Base-by-base conservation (phyloP, 2,329 filamentous ascomycete genomes). In the Trichoderma simmonsii region DNA sequence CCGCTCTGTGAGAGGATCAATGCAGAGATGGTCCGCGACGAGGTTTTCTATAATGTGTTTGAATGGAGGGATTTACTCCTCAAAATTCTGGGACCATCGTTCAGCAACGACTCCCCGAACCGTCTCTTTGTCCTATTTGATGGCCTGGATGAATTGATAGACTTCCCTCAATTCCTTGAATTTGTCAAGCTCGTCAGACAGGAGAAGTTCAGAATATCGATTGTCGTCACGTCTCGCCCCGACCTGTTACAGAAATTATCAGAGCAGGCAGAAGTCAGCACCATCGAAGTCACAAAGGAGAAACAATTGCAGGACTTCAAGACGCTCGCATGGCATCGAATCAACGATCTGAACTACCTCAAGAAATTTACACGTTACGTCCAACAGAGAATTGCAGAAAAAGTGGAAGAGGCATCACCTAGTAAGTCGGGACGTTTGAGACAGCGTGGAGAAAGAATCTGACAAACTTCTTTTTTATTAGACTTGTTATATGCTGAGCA, bases 401-500 rank as follows among this genome's bases (percentile, higher is more conserved):
- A 75, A 14, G 72, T 82, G 0, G 73, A 78, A 14, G 74, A 77
- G 1, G 72, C 72, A 11, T 78, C 81, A 1, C 80, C 81, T 7
- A 79, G 79, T 81, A 74, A 73, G 80, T 73, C 36, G 24, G 2
- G 4, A 12, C 12, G 0, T 6, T 12, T 21, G 43, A 21, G 7
- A 18, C 2, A 6, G 15, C 14, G 15, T 14, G 6, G 8, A 8
- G 21, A n/a, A 9, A 8, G 4, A 26, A 15, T 18, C n/a, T 59
- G 28, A 67, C 54, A 51, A 3, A 11, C 3, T 3, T 30, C 18
- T 30, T 7, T 7, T 3, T 6, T 36, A 7, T 7, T 51, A 81
- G 79, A 78, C 26, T 77, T 83, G 74, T 75, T 82, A 1, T 83
- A 82, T 36, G 78, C 79, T 0, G 78, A 82, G 28, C 80, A 82